phyloP scores from a whole-genome alignment of 768 basidiomycete genomes.

The Scleroderma bovista region DNA sequence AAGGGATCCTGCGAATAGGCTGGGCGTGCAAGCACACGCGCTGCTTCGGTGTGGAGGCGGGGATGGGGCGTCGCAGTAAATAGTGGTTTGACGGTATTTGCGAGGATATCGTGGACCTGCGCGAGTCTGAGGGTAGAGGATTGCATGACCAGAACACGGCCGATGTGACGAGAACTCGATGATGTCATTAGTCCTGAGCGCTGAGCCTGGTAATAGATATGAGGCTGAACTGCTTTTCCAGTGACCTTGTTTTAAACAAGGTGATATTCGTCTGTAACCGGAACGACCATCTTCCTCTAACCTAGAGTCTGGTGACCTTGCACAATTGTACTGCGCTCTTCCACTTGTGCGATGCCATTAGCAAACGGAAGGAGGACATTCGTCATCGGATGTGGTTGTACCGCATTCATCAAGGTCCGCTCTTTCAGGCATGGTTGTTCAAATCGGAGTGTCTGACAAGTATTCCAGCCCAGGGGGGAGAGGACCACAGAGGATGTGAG shows the following conservation, averaged over 20 bases:
- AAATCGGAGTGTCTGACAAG: neutral
- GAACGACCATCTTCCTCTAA: no score
- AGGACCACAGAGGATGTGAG: slow-evolving; percentile 70
- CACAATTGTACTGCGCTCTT: neutral
- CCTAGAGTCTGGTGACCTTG: no score
- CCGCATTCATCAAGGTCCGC: slow-evolving; percentile 70
- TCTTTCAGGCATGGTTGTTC: neutral
- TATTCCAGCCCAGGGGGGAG: slow-evolving; percentile 52
- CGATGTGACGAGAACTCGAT: no score
- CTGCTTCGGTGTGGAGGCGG: slow-evolving; percentile 54
- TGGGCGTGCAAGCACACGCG: slow-evolving; percentile 52
- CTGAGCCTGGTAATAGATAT: no score
- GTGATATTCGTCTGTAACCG: no score
- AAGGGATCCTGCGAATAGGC: slow-evolving; percentile 73
- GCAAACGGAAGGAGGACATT: slow-evolving; percentile 36
- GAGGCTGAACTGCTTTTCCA: no score
- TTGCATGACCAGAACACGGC: no score
- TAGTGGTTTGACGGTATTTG: slow-evolving; percentile 53
- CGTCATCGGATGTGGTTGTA: slow-evolving; percentile 69
- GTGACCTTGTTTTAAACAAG: no score
- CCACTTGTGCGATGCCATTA: neutral
- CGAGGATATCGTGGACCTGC: slow-evolving; percentile 40
- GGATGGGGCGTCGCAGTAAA: slow-evolving; percentile 70
- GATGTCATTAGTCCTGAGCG: no score
- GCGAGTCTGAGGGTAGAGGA: slow-evolving; percentile 9